phyloP scores from a whole-genome alignment of 768 basidiomycete species.

The Collybia nuda region DNA sequence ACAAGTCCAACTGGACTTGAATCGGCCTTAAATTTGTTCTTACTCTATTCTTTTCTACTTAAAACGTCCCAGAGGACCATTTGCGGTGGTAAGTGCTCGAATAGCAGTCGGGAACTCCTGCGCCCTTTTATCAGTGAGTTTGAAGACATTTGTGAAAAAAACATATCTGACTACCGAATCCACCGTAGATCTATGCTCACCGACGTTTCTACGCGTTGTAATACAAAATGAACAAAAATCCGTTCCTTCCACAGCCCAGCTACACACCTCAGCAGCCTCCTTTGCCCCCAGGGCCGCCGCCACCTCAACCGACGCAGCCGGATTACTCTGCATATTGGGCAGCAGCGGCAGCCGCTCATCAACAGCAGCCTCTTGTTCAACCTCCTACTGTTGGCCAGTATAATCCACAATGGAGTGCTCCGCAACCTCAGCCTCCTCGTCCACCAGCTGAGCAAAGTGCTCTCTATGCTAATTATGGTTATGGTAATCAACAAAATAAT shows the following conservation, averaged over 20 bases:
- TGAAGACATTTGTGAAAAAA: background rate
- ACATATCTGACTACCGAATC: background rate
- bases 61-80: background rate
- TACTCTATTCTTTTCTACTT: conserved; percentile 1
- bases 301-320: conserved; percentile 61
- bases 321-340: conserved; percentile 84
- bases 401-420: conserved; percentile 64
- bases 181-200: conserved; percentile 14
- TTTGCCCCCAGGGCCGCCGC: conserved; percentile 78
- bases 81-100: conserved; percentile 5
- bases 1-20: background rate
- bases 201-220: conserved; percentile 16
- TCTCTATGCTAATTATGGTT: conserved; percentile 90
- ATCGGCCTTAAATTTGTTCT: background rate
- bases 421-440: conserved; percentile 52
- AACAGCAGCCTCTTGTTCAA: conserved; percentile 49
- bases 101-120: background rate
- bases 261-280: conserved; percentile 76
- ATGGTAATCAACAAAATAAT: conserved; percentile 65
- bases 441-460: conserved; percentile 80
- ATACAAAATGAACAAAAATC: conserved; percentile 77
- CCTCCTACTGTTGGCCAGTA: conserved; percentile 51
- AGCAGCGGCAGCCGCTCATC: conserved; percentile 48
- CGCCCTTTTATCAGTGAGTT: conserved; percentile 10
- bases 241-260: conserved; percentile 68